Conservation (phyloP, 306 rosid species). For the Aeschynomene evenia region DNA sequence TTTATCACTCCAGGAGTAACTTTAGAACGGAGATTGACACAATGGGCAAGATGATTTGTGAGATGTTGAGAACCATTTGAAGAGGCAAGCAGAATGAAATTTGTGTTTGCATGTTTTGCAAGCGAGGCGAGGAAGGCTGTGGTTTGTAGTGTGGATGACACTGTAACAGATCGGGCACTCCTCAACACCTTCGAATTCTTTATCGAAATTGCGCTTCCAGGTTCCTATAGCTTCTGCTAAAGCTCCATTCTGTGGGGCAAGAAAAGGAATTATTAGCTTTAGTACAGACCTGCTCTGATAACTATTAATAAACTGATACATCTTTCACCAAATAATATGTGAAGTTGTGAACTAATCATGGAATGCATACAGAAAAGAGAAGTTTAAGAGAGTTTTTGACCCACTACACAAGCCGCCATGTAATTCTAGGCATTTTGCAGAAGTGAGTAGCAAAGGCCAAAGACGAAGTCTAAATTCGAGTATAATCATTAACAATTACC, state of each 20-base stretch:
- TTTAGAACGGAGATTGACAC: slow-evolving; percentile 92
- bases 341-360: not conserved
- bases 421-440: slow-evolving; percentile 19
- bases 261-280: slow-evolving; percentile 23
- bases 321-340: not conserved
- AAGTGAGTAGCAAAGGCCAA: slow-evolving; percentile 6
- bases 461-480: slow-evolving; percentile 23
- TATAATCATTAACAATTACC: slow-evolving; percentile 43
- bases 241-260: slow-evolving; percentile 85
- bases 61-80: slow-evolving; percentile 94
- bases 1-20: slow-evolving; percentile 2
- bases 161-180: slow-evolving; percentile 98
- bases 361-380: not conserved
- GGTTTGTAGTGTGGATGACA: slow-evolving; percentile 89
- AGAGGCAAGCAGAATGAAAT: slow-evolving; percentile 94
- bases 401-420: not conserved
- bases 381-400: not conserved
- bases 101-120: slow-evolving; percentile 99
- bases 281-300: not conserved
- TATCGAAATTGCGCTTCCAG: slow-evolving; percentile 94
- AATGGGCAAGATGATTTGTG: slow-evolving; percentile 95
- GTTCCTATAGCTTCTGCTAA: slow-evolving; percentile 88
- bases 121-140: slow-evolving; percentile 87
- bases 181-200: slow-evolving; percentile 98
- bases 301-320: not conserved